Conservation (phyloP, 805 yeast species). For the Zygoascus biomembranicola region DNA sequence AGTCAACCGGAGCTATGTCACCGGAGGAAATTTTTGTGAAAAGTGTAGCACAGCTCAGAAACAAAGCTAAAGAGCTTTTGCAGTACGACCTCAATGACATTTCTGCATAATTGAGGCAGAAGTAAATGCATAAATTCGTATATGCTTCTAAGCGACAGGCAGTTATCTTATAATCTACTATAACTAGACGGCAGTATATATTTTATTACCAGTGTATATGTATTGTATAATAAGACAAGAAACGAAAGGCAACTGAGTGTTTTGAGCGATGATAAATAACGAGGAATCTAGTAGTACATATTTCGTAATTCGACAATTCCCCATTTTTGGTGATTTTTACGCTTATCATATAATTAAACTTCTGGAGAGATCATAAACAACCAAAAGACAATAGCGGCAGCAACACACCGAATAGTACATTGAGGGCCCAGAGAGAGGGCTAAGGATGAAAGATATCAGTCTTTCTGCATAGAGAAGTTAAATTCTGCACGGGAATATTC, state of each 20-base stretch:
- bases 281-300: not conserved
- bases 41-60: constrained; percentile 73
- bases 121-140: not conserved
- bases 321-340: no score
- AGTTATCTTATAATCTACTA: not conserved
- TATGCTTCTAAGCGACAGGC: not conserved
- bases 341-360: not conserved
- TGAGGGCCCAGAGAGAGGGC: not conserved
- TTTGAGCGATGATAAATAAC: not conserved
- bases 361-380: not conserved
- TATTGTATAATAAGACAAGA: not conserved
- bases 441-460: not conserved
- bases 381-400: not conserved
- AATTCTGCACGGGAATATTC: not conserved
- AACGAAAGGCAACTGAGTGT: not conserved
- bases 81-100: constrained; percentile 11
- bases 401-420: not conserved
- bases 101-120: not conserved
- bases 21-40: constrained; percentile 95
- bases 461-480: not conserved
- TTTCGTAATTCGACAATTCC: not conserved
- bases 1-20: constrained; percentile 92
- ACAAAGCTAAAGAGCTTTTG: constrained; percentile 40
- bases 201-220: not conserved
- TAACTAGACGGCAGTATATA: not conserved